Conservation (phyloP, 176 grass and related monocot species). For the Poa pratensis region DNA sequence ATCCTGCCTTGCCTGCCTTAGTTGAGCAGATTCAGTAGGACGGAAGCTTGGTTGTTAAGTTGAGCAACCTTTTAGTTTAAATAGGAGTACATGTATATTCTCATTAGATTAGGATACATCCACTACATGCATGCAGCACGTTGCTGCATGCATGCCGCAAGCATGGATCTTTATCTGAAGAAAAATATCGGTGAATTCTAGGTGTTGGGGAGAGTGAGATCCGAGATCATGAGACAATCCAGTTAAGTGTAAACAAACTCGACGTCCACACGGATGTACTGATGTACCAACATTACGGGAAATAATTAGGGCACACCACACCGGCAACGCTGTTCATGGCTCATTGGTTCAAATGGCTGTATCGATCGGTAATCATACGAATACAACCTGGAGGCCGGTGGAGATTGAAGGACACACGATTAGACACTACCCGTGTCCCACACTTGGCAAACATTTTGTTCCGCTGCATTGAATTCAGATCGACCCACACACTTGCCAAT, state of each 20-base stretch:
- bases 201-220: slow-evolving; percentile 28
- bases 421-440: slow-evolving; percentile 30
- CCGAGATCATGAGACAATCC: slow-evolving; percentile 5
- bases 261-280: slow-evolving; percentile 25
- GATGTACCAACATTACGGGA: too few relatives aligned
- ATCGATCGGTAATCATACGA: not conserved
- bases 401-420: not conserved
- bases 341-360: slow-evolving; percentile 1
- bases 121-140: slow-evolving; percentile 7
- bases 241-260: slow-evolving; percentile 18
- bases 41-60: not conserved
- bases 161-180: not conserved
- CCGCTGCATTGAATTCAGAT: not conserved
- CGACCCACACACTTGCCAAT: not conserved
- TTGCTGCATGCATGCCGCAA: not conserved
- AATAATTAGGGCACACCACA: slow-evolving; percentile 21
- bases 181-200: not conserved
- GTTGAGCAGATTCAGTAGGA: not conserved
- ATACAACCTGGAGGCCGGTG: slow-evolving; percentile 39
- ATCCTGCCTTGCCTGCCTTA: not conserved
- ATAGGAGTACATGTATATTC: not conserved
- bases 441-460: slow-evolving; percentile 31
- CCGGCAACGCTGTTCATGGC: not conserved
- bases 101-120: too few relatives aligned
- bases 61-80: not conserved